Evolutionary conservation across 2,329 filamentous ascomycete genomes (phyloP), one percentile per base, ranked within the genome.

Genomic region (Xylariaceae sp.): DNA sequence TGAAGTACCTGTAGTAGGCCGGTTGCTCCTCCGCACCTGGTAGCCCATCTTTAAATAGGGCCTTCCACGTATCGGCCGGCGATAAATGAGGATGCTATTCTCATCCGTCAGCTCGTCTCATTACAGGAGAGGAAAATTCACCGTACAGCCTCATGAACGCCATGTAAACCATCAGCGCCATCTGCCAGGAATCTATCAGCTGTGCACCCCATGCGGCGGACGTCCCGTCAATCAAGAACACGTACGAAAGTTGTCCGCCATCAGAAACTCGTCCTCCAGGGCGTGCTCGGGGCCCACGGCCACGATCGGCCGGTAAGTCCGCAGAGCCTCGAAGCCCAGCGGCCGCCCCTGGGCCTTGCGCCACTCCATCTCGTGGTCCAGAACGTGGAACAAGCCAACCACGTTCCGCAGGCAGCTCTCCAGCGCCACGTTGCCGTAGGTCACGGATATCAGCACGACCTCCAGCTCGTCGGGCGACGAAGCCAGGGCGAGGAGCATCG

Each of bases 381-480:
- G 83, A 56, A 96, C 88, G 68, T 97, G 89, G 77, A 99, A 98
- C 59, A 98, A 80, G 20, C 91, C 89, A 40, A 98, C 88, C 16
- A 90, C 87, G 74, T 99, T 99, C 48, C 89, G 87, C 48, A 97
- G 81, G 67, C 92, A 97, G 73, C 89, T 93, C 60, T 92, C 82
- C 16, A 96, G 85, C 64, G 93, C 87, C 20, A 98, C 90, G 71
- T 99, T 99, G 54, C 95, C 95, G 73, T 95, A 97, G 0, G 93
- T 96, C 57, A 97, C 82, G 1, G 92, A 96, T 54, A 99, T 81
- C 73, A 98, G 82, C 45, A 90, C 74, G 37, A 98, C 79, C 72
- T 98, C 91, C 20, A 98, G 80, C 70, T 98, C 93, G 65, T 96
- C 89, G 0, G 89, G 83, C 20, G 84, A 86, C 32, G 91, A 87